Percentiles rank a stretch among this genome's conserved stretches.
Evolutionary conservation across 225 moss, liverwort and hornwort species (phyloP).

Genomic region (Rhytidiadelphus loreus): DNA sequence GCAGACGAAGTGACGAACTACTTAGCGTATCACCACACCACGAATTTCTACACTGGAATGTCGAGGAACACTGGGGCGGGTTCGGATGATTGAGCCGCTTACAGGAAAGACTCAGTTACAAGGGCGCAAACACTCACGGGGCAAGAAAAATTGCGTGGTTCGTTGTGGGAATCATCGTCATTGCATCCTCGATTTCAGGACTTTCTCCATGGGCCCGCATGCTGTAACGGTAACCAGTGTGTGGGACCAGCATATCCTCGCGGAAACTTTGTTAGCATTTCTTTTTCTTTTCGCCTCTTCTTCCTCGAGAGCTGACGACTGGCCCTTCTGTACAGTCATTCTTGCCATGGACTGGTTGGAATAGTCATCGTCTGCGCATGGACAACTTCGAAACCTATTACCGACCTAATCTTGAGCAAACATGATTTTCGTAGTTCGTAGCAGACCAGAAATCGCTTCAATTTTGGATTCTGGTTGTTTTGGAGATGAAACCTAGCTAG

Average conservation of each 20-base stretch:
- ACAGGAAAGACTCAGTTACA: neutral
- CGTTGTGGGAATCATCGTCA: neutral
- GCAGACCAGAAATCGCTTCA: neutral
- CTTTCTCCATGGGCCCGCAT: neutral
- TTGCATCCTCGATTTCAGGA: neutral
- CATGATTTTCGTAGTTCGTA: neutral
- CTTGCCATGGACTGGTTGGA: neutral
- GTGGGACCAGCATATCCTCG: neutral
- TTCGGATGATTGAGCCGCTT: neutral
- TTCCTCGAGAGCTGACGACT: neutral
- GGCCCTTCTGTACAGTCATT: neutral
- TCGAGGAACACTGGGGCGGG: too few relatives aligned
- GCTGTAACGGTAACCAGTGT: slow-evolving; percentile 12
- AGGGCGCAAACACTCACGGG: neutral
- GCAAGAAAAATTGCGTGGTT: neutral
- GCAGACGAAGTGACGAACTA: neutral
- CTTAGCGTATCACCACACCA: neutral
- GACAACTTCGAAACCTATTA: neutral
- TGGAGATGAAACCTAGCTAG: neutral
- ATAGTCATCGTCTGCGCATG: neutral
- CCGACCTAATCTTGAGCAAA: neutral
- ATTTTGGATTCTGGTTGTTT: neutral
- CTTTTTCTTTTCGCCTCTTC: slow-evolving; percentile 4
- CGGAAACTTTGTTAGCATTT: neutral
- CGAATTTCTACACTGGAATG: neutral